Base-by-base conservation (phyloP, 768 basidiomycete genomes). In the Cyathus striatus region DNA sequence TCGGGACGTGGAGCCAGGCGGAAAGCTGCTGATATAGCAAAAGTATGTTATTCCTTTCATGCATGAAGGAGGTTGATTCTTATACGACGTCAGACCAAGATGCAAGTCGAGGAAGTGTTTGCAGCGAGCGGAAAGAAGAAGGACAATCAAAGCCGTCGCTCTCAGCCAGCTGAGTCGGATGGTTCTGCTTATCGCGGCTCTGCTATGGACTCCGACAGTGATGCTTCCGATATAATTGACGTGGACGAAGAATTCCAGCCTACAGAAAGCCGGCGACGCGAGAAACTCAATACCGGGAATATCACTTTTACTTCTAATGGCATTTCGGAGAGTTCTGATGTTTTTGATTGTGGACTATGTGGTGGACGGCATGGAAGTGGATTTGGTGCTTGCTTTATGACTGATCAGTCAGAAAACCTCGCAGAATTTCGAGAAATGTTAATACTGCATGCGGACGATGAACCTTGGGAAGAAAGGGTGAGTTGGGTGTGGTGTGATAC, bases 1-100 rank as follows among this genome's bases (percentile, higher is more conserved):
- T 83, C 81, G 2, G 90, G 88, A 34, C 79, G 88, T 51, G 87
- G 89, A 25, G 83, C 73, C 20, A 80, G 86, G 47, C 80, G 88
- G 24, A 79, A 75, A 47, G 88, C 87, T 39, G 87, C 88, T 38
- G 82, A 77, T 41, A 60, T 73, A 36, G 68, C 73, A 56, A 75
- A 73, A 50, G 70, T 68, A 23, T 32, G 38, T 46, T n/a, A n/a
- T n/a, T n/a, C n/a, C n/a, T n/a, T n/a, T n/a, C n/a, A n/a, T n/a
- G n/a, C n/a, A n/a, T n/a, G n/a, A n/a, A n/a, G n/a, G n/a, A n/a
- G n/a, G n/a, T n/a, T n/a, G n/a, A n/a, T n/a, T n/a, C n/a, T n/a
- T n/a, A n/a, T n/a, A 9, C 9, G 17, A 9, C 20, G 7, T 7
- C 42, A 49, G 18, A 42, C 45, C 36, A 52, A 47, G 39, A 40